phyloP scores from a whole-genome alignment of 1,139 yeast genomes.

The Nakaseomyces kungkrabaensis region DNA sequence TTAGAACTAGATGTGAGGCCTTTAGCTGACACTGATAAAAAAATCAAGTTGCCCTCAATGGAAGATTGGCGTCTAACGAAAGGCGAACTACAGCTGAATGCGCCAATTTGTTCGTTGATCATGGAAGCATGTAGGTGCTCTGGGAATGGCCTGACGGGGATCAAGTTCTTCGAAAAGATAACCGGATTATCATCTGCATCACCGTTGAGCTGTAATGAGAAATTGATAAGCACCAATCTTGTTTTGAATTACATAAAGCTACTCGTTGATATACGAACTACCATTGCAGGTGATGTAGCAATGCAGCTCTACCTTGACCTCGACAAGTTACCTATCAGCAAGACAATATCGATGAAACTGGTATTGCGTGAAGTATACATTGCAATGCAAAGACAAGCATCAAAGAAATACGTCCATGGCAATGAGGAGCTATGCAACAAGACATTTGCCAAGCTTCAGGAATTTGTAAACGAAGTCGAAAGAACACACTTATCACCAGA shows the following conservation, averaged over 20 bases:
- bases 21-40: neutral
- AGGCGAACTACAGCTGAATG: constrained; percentile 10
- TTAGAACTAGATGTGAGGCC: neutral
- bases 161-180: constrained; percentile 8
- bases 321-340: constrained; percentile 12
- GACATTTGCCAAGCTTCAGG: neutral
- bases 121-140: constrained; percentile 14
- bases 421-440: neutral
- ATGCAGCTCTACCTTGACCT: constrained; percentile 11
- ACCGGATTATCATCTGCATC: neutral
- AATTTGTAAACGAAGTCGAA: neutral
- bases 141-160: constrained; percentile 8
- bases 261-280: constrained; percentile 12
- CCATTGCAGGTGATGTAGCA: constrained; percentile 11
- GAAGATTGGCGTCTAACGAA: constrained; percentile 6
- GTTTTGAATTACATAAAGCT: constrained; percentile 15
- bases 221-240: constrained; percentile 14
- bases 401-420: neutral
- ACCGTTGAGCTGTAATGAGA: neutral
- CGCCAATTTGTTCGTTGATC: constrained; percentile 16
- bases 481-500: neutral
- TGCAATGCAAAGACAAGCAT: constrained; percentile 3
- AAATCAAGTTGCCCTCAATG: constrained; percentile 8
- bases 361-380: constrained; percentile 1
- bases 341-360: constrained; percentile 1